Base-by-base conservation (phyloP, 345 rosid species). In the Eucalyptus grandis region DNA sequence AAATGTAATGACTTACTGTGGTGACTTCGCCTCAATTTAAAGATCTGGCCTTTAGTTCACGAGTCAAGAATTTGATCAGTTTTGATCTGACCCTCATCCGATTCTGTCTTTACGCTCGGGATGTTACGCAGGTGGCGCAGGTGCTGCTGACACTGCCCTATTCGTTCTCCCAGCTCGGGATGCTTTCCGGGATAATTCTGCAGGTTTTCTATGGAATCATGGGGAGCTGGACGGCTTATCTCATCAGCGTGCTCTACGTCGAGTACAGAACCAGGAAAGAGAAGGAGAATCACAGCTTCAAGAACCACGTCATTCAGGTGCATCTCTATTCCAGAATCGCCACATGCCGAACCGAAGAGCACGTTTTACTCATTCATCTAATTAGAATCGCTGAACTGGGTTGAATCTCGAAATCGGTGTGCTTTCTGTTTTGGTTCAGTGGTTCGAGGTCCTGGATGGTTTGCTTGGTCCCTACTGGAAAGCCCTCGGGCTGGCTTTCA, bases 191-290 rank as follows among this genome's bases (percentile, higher is more conserved):
- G 51, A 93, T 97, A 44, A 89, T 96, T 87, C 90, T 97, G 86
- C 98, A 97, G 93, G 85, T 97, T 47, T 94, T 97, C 90, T 97
- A 95, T 88, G 99, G 99, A 21, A 8, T 96, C 89, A 62, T 95
- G 87, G 98, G 98, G 67, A 94, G 98, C 91, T 97, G 99, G 99
- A 97, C 99, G 60, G 98, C 99, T 51, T 97, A 97, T 94, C 95
- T 96, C 60, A 96, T 96, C 89, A 95, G 97, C 88, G 94, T 93
- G 86, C 96, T 96, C 80, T 96, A 97, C 90, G 89, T 97, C 65
- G 99, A 96, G 92, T 97, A 95, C 89, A 89, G 96, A 91, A 94
- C 89, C 93, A 93, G 98, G 89, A 95, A 95, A 90, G 98, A 96
- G 94, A 96, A 94, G 88, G 94, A 95, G 94, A 95, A 95, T 91